Evolutionary conservation across 805 yeast species (phyloP).

Genomic region (Candida qinlingensis): DNA sequence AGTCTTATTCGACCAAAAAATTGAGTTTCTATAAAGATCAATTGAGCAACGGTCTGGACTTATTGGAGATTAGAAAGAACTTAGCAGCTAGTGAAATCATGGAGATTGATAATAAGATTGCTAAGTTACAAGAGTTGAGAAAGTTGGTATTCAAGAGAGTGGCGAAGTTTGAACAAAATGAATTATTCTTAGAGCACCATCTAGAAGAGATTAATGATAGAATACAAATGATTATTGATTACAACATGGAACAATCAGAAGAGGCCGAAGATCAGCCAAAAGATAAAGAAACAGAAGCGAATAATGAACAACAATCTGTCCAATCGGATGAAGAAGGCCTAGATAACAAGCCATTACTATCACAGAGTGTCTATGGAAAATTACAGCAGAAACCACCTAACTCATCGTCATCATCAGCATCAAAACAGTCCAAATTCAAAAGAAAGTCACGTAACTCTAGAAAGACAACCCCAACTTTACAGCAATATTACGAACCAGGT

Average conservation of each 20-base stretch:
- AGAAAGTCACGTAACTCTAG: constrained; percentile 31
- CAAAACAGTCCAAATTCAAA: constrained; percentile 18
- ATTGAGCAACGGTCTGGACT: constrained; percentile 43
- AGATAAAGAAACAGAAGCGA: constrained; percentile 1
- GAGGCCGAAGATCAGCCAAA: constrained; percentile 12
- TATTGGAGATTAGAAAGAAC: constrained; percentile 58
- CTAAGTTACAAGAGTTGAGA: constrained; percentile 45
- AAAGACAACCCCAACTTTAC: constrained; percentile 56
- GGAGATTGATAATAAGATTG: constrained; percentile 56
- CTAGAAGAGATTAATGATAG: constrained; percentile 39
- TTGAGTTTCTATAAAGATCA: constrained; percentile 33
- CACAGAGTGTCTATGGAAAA: constrained; percentile 41
- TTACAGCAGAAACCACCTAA: constrained; percentile 30
- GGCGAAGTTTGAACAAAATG: constrained; percentile 56
- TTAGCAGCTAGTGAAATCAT: constrained; percentile 58
- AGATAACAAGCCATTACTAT: constrained; percentile 28
- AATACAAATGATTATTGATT: constrained; percentile 37
- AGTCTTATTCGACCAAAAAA: constrained; percentile 37
- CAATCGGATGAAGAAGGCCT: constrained; percentile 5
- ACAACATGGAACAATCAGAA: constrained; percentile 29
- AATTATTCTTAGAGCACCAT: constrained; percentile 47
- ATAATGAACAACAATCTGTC: constrained; percentile 8
- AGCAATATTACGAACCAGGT: constrained; percentile 59
- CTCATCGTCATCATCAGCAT: neutral
- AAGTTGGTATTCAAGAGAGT: constrained; percentile 52